Conservation (phyloP, 75 land plant genomes). For the Ceratopteris richardii region DNA sequence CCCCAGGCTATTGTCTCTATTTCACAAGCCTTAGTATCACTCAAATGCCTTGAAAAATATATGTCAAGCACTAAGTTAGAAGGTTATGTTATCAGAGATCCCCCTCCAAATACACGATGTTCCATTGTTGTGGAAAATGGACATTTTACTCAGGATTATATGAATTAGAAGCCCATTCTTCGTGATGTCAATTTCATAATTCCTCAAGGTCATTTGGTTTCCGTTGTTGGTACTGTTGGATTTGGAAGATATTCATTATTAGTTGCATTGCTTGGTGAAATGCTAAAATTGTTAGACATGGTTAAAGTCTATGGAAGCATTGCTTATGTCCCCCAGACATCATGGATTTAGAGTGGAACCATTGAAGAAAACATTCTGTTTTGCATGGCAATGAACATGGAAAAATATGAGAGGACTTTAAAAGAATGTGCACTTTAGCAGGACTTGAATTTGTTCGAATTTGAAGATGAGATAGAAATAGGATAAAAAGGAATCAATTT, state of each 20-base stretch:
- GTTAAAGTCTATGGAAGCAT: slow-evolving; percentile 8
- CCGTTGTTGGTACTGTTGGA: slow-evolving; percentile 37
- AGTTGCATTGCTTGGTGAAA: slow-evolving; percentile 30
- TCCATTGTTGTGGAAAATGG: slow-evolving; percentile 23
- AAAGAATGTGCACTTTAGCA: slow-evolving; percentile 19
- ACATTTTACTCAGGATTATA: slow-evolving; percentile 25
- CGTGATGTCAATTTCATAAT: slow-evolving; percentile 19
- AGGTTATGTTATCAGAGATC: slow-evolving; percentile 14
- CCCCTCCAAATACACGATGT: slow-evolving; percentile 8
- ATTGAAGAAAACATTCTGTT: too few species aligned
- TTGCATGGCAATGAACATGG: too few species aligned
- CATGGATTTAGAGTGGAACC: slow-evolving; percentile 31
- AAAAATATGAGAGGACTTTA: slow-evolving; percentile 6
- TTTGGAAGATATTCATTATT: slow-evolving; percentile 33
- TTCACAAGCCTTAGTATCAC: slow-evolving; percentile 27
- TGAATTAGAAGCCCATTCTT: slow-evolving; percentile 11
- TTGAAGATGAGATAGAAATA: slow-evolving; percentile 24
- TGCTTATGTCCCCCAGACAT: not conserved
- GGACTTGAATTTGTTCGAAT: slow-evolving; percentile 16
- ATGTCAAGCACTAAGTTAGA: slow-evolving; percentile 29
- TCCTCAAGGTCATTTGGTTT: slow-evolving; percentile 19
- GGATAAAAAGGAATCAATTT: slow-evolving; percentile 27
- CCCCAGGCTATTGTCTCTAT: slow-evolving; percentile 26
- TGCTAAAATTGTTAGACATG: slow-evolving; percentile 32
- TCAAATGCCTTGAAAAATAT: slow-evolving; percentile 30